These are phyloP conservation scores for Cercospora beticola DNA, from an alignment of 2,329 filamentous ascomycete genomes.

Conservation along the genomic window DNA sequence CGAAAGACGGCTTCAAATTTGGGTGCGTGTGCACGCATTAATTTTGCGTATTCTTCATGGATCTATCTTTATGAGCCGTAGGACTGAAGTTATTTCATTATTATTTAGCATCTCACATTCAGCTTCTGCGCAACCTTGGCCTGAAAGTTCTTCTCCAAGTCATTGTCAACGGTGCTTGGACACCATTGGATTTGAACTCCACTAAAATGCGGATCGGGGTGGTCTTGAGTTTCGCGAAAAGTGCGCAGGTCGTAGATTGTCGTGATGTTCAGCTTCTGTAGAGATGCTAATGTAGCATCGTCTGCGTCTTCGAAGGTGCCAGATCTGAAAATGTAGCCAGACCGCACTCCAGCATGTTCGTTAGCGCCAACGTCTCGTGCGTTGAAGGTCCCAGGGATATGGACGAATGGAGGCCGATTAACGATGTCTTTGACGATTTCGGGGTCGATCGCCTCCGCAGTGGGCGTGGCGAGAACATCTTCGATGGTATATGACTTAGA, in stretches of 20 bases:
- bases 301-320: not conserved
- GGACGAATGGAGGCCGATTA: constrained; percentile 5
- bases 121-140: not conserved
- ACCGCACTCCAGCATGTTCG: not conserved
- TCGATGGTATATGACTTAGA: not conserved
- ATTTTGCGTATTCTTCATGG: not conserved
- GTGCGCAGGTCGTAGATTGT: constrained; percentile 9
- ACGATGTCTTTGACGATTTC: constrained; percentile 9
- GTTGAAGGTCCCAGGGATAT: constrained; percentile 12
- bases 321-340: not conserved
- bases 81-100: not conserved
- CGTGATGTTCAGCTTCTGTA: constrained; percentile 7
- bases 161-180: not conserved
- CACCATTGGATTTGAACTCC: not conserved
- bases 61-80: not conserved
- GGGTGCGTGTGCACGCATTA: not conserved
- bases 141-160: not conserved
- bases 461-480: not conserved
- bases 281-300: not conserved
- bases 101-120: not conserved
- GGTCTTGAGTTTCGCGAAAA: constrained; percentile 1
- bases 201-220: not conserved
- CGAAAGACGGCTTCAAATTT: not conserved
- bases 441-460: not conserved
- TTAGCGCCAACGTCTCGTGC: constrained; percentile 4